Evolutionary conservation across 306 rosid species (phyloP), one percentile per base, ranked within the genome.

Genomic region (Dryas octopetala): DNA sequence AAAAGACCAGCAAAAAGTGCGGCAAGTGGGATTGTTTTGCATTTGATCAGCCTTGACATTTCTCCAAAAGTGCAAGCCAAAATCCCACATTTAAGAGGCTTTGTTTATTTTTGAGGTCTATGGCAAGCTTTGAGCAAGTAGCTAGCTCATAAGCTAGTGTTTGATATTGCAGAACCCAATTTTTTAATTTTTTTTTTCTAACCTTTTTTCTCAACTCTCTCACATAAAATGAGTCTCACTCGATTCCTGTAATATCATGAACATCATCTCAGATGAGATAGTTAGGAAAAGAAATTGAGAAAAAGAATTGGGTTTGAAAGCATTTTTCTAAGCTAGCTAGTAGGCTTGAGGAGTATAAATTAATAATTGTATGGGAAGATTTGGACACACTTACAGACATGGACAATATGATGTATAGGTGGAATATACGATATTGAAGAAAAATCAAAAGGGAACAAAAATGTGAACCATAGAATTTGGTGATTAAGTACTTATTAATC

Each of bases 1-100:
- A 70, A 93, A 93, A 88, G 98, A 79, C 82, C 76, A 81, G 13
- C 98, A 91, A 82, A 90, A 93, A 91, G 97, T 85, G 89, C 82
- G 63, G 57, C 87, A 75, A 87, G 89, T 88, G 91, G 92, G 83
- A 83, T 83, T 85, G 85, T 80, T 81, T 83, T 80, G 88, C 77
- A 57, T 78, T 70, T 83, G 78, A 48, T 80, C 86, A 87, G 66
- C 87, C 88, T 81, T 82, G 10, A 1, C 71, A 40, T 73, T 80
- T 74, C 68, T 83, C 67, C 62, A 44, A 79, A 83, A 78, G 70
- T 81, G 79, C 70, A 79, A 71, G 80, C 87, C 73, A 71, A 68
- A 61, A 74, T 17, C 52, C 76, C 83, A 47, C 55, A 76, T 85
- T 85, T 19, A 82, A 66, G 83, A 84, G 69, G 43, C 72, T 79